Evolutionary conservation across 768 basidiomycete species (phyloP).

Genomic region (Hirschioporus abietinus): DNA sequence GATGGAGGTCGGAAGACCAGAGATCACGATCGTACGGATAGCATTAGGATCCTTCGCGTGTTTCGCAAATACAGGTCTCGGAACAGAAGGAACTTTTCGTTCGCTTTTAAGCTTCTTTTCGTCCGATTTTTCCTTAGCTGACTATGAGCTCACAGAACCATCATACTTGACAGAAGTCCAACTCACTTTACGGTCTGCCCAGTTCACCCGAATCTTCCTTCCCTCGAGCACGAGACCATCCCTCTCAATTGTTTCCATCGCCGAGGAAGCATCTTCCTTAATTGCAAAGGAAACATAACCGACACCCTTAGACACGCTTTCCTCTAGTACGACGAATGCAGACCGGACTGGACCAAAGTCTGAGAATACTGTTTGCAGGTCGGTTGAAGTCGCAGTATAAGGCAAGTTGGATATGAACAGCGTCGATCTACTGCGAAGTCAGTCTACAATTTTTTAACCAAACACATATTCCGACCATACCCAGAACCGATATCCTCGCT

Average conservation of each 20-base stretch:
- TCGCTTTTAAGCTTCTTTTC: constrained; percentile 37
- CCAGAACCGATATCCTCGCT: not conserved
- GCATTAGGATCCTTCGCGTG: constrained; percentile 67
- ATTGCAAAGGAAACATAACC: constrained; percentile 94
- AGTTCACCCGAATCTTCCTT: constrained; percentile 66
- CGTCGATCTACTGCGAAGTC: constrained; percentile 50
- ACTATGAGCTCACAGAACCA: constrained; percentile 37
- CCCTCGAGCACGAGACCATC: constrained; percentile 64
- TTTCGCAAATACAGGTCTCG: constrained; percentile 28
- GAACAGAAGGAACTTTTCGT: constrained; percentile 20
- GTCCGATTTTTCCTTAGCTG: constrained; percentile 26
- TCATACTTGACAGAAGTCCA: not conserved
- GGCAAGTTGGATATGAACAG: constrained; percentile 93
- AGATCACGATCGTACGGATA: constrained; percentile 72
- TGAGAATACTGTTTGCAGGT: constrained; percentile 90
- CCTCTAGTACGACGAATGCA: constrained; percentile 88
- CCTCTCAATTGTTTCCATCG: constrained; percentile 57
- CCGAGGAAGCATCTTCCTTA: constrained; percentile 79
- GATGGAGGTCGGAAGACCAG: constrained; percentile 61
- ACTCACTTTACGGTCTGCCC: constrained; percentile 75
- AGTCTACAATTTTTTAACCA: not conserved
- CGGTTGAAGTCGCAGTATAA: constrained; percentile 83
- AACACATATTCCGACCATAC: not conserved
- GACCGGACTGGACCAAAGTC: constrained; percentile 92
- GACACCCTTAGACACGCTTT: constrained; percentile 83